Percentiles rank a stretch among this genome's conserved stretches.
Evolutionary conservation across 768 basidiomycete genomes (phyloP).

Genomic region (Dentipellis fragilis): DNA sequence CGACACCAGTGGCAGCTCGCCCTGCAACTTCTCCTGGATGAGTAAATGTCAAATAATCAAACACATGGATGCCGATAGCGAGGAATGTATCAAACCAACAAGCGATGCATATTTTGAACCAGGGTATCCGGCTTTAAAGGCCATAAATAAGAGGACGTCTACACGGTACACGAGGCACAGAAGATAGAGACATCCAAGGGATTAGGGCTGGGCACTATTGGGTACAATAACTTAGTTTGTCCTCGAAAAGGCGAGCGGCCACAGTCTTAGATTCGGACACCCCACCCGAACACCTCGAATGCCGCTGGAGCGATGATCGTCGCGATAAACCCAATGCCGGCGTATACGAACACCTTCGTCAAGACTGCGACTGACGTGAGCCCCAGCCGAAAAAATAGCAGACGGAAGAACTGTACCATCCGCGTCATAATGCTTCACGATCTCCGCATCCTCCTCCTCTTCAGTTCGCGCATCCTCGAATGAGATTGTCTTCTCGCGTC

Average conservation of each 20-base stretch:
- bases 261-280: constrained; percentile 23
- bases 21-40: no score
- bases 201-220: no score
- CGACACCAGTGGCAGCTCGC: no score
- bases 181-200: no score
- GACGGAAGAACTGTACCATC: constrained; percentile 46
- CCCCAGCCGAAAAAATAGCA: neutral
- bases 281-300: constrained; percentile 65
- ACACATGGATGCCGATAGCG: no score
- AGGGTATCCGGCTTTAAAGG: no score
- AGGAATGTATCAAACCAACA: no score
- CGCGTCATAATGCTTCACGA: constrained; percentile 73
- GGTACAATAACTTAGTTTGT: neutral
- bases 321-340: constrained; percentile 71
- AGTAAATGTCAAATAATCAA: no score
- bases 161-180: no score
- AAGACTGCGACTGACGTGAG: constrained; percentile 38
- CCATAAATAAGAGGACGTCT: no score
- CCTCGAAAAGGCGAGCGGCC: neutral
- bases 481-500: constrained; percentile 7
- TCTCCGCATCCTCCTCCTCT: constrained; percentile 21
- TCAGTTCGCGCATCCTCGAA: constrained; percentile 8
- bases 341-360: constrained; percentile 86
- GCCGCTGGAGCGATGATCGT: constrained; percentile 51
- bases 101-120: no score